phyloP scores from a whole-genome alignment of 495 filamentous ascomycete genomes.

The Evernia prunastri region DNA sequence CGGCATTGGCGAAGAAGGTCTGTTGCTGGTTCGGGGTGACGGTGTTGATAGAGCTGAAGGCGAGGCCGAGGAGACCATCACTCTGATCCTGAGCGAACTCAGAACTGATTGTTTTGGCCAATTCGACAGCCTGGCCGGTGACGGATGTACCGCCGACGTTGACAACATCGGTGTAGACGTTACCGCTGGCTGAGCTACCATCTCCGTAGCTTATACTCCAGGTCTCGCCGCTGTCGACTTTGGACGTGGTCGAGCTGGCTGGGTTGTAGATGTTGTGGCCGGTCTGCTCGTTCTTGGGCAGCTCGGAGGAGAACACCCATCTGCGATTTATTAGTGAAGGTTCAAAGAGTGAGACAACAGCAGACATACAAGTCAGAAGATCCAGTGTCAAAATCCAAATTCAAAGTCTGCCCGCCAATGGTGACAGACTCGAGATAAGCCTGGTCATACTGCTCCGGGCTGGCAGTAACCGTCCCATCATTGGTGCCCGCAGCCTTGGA shows the following conservation, averaged over 20 bases:
- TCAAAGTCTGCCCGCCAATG: slow-evolving; percentile 55
- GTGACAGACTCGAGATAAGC: slow-evolving; percentile 62
- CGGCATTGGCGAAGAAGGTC: slow-evolving; percentile 78
- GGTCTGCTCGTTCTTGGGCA: slow-evolving; percentile 42
- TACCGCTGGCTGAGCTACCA: slow-evolving; percentile 56
- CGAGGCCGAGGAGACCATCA: slow-evolving; percentile 74
- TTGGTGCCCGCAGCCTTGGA: slow-evolving; percentile 39
- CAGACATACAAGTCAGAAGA: slow-evolving; percentile 62
- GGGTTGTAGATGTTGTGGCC: slow-evolving; percentile 58
- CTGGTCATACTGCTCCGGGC: slow-evolving; percentile 50
- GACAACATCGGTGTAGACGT: slow-evolving; percentile 66
- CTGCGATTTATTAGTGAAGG: slow-evolving; percentile 25
- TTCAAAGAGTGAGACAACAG: background rate
- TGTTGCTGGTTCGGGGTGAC: slow-evolving; percentile 60
- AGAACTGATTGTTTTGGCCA: slow-evolving; percentile 56
- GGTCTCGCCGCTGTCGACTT: slow-evolving; percentile 42
- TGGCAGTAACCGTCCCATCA: slow-evolving; percentile 44
- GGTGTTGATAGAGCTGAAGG: slow-evolving; percentile 68
- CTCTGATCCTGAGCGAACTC: slow-evolving; percentile 56
- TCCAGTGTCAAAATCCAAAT: slow-evolving; percentile 69
- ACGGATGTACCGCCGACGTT: slow-evolving; percentile 67
- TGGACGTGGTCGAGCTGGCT: slow-evolving; percentile 35
- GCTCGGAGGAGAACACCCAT: slow-evolving; percentile 49
- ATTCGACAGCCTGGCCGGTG: slow-evolving; percentile 60
- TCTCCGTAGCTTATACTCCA: slow-evolving; percentile 76